Evolutionary conservation across 306 rosid species (phyloP), one percentile per base, ranked within the genome.

Genomic region (Lablab purpureus): DNA sequence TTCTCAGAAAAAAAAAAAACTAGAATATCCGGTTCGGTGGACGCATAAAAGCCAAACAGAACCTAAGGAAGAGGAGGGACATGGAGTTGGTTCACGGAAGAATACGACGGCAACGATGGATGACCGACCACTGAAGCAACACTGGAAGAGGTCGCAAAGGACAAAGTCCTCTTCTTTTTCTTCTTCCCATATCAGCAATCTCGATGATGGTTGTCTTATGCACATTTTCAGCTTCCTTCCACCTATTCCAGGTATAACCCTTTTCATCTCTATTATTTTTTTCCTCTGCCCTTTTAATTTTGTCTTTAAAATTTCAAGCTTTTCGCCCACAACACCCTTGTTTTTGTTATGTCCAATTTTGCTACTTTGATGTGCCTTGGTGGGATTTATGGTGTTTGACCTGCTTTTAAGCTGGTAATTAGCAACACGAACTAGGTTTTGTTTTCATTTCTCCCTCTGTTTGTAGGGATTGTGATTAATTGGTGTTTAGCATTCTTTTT

Each of bases 151-250:
- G 66, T 63, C 54, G 18, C 27, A 56, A 2, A 76, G 84, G 52
- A 73, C 76, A 50, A 80, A 50, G 54, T 60, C 62, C 36, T 27
- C 76, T 22, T 71, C 88, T 32, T 77, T 90, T 18, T 71, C 80
- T 4, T 58, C 74, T 51, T 77, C 88, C 83, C 81, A 63, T 13
- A 88, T 94, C 69, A 88, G 80, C 67, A 88, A 77, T 77, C 91
- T 94, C 21, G 99, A 94, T 73, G 97, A 91, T 78, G 99, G 99
- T 7, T 89, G 92, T 75, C 97, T 94, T 50, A 94, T 94, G 99
- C 97, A 92, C 69, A 85, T 94, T 82, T 88, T 94, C 82, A 92
- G 95, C 85, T 94, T 92, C 85, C 98, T 94, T 69, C 77, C 91
- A 25, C 99, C 97, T 51, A 92, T 92, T 75, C 97, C 99, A 76